phyloP scores from a whole-genome alignment of 306 rosid genomes.

The Cyclanthera cordifolia region DNA sequence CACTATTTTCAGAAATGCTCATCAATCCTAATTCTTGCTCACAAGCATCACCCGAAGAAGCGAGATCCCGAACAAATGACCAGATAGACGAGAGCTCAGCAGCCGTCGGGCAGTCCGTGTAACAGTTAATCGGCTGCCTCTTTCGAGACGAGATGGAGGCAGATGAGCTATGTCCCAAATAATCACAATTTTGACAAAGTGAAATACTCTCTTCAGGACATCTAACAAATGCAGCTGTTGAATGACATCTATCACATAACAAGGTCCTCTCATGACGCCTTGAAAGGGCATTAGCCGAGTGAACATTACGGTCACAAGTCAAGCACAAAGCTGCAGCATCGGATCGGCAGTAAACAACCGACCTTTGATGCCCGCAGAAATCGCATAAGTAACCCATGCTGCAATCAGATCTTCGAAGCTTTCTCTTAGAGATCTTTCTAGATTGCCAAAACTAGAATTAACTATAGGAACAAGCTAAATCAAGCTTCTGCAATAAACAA shows the following conservation, averaged over 20 bases:
- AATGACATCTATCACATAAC: constrained; percentile 76
- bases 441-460: constrained; percentile 13
- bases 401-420: constrained; percentile 13
- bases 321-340: constrained; percentile 88
- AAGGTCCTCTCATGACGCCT: constrained; percentile 80
- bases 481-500: constrained; percentile 9
- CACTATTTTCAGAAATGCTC: constrained; percentile 65
- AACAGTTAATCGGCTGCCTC: constrained; percentile 66
- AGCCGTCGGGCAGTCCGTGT: constrained; percentile 88
- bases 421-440: constrained; percentile 19
- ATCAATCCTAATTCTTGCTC: constrained; percentile 82
- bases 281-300: constrained; percentile 89
- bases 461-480: constrained; percentile 1
- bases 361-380: constrained; percentile 74
- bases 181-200: constrained; percentile 95
- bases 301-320: constrained; percentile 88
- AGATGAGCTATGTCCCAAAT: constrained; percentile 53
- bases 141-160: constrained; percentile 56
- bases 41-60: constrained; percentile 56
- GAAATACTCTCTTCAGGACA: constrained; percentile 70
- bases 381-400: constrained; percentile 86
- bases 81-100: constrained; percentile 84
- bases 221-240: constrained; percentile 68
- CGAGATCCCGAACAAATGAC: constrained; percentile 59
- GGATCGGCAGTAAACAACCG: constrained; percentile 89